Evolutionary conservation across 192 early-diverging fungal genomes (phyloP), one percentile per base, ranked within the genome.

Genomic region (Spinellus fusiger): DNA sequence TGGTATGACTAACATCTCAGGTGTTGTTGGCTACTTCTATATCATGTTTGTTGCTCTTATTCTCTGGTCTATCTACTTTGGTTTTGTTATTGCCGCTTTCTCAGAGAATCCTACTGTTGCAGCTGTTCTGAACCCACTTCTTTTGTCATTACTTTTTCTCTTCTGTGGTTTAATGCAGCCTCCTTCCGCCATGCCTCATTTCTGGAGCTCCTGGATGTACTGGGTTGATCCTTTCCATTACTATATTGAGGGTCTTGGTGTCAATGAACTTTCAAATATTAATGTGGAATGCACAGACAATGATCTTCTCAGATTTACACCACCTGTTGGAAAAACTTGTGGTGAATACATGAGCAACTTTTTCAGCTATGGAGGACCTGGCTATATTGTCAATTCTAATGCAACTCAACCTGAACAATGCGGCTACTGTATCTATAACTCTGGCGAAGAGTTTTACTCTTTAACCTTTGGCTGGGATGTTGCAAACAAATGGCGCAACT

Each of bases 151-250:
- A 57, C 77, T 88, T 38, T 74, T 81, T 44, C 69, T 92, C 35
- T 89, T 89, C 70, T 78, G 78, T 47, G 87, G 87, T 61, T 77
- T 89, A 33, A 86, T 88, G 59, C 82, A 84, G 59, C 70, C 80
- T 7, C 79, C 79, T 20, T n/a, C 49, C 6, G 63, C 70, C 0
- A 87, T 90, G 85, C 83, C 84, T 16, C 73, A 65, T 37, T 88
- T 89, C 74, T 88, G 84, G 82, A 76, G 77, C 26, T 70, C 71
- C 0, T 89, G 87, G 86, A 81, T 89, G 75, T 89, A 86, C 59
- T 83, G 79, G 71, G 49, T 86, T 33, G 77, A 85, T 44, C 86
- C 86, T 5, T 84, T 80, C 73, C 80, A 78, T 35, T 88, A 89
- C 52, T 76, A 85, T 10, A 73, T 86, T 44, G 89, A 91, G 63